These are phyloP conservation scores for Apophysomyces sp. DNA, from an alignment of 371 early-diverging fungal species.

Conservation along the genomic window DNA sequence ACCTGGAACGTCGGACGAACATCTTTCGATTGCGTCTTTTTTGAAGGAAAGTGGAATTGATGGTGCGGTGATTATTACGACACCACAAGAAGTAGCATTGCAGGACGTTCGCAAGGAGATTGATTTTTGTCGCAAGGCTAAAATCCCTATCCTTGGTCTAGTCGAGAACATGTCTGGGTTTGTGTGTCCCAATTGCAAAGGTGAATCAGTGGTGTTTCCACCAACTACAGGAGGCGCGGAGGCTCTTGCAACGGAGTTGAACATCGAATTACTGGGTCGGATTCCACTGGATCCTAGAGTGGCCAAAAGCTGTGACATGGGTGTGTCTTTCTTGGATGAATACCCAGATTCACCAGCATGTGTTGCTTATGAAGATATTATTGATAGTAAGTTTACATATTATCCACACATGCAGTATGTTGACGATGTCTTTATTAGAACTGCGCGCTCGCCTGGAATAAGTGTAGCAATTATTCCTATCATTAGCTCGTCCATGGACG, in stretches of 20 bases:
- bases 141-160: slow-evolving; percentile 89
- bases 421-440: background rate
- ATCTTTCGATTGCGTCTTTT: slow-evolving; percentile 83
- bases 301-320: slow-evolving; percentile 79
- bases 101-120: slow-evolving; percentile 97
- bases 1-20: slow-evolving; percentile 99
- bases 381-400: slow-evolving; percentile 45
- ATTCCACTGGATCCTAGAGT: slow-evolving; percentile 95
- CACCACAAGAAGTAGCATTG: slow-evolving; percentile 97
- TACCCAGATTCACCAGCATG: slow-evolving; percentile 88
- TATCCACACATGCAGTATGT: background rate
- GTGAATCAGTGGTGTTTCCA: slow-evolving; percentile 84
- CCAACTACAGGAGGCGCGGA: slow-evolving; percentile 91
- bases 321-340: slow-evolving; percentile 83
- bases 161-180: slow-evolving; percentile 99
- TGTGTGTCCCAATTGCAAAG: slow-evolving; percentile 92
- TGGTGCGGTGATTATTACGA: slow-evolving; percentile 96
- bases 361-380: slow-evolving; percentile 70
- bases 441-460: too few relatives aligned
- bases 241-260: slow-evolving; percentile 77
- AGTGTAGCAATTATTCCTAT: too few relatives aligned
- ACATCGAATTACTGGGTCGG: slow-evolving; percentile 75
- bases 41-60: slow-evolving; percentile 79
- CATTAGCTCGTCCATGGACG: too few relatives aligned
- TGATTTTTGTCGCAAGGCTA: slow-evolving; percentile 93